A percentile compares a stretch with the other conserved stretches of the same genome.
Conservation (phyloP, 352 stramenopile genomes). For the Phytophthora sojae region DNA sequence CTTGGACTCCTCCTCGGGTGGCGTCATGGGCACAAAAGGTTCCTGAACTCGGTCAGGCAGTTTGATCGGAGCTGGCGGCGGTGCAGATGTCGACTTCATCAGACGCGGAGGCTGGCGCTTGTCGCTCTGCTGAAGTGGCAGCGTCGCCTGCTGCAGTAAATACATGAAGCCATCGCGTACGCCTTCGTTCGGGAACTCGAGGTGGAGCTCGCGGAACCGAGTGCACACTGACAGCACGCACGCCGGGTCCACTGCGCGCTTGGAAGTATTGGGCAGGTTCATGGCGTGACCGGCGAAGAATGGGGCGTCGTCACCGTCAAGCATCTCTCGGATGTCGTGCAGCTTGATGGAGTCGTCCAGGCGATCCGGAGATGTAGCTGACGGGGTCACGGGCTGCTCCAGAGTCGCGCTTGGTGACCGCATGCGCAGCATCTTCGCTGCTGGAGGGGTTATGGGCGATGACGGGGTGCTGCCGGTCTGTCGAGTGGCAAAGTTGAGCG, state of each 20-base stretch:
- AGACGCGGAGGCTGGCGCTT: constrained; percentile 24
- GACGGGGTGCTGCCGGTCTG: constrained; percentile 46
- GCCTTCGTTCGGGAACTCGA: constrained; percentile 76
- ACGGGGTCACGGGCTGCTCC: constrained; percentile 22
- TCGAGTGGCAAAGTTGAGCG: constrained; percentile 54
- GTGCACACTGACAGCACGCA: constrained; percentile 72
- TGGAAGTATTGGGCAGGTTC: constrained; percentile 54
- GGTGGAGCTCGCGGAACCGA: constrained; percentile 69
- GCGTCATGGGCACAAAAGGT: constrained; percentile 25
- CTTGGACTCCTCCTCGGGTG: constrained; percentile 22
- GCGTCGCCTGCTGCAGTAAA: constrained; percentile 69
- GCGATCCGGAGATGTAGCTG: constrained; percentile 33
- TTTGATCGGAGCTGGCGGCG: constrained; percentile 18
- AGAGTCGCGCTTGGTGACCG: constrained; percentile 14
- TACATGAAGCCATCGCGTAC: constrained; percentile 73
- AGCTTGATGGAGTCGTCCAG: constrained; percentile 72
- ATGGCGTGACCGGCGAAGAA: constrained; percentile 67
- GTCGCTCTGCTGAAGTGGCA: constrained; percentile 47
- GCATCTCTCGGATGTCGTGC: constrained; percentile 61
- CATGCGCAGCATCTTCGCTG: constrained; percentile 23
- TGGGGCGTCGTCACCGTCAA: constrained; percentile 48
- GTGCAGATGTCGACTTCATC: constrained; percentile 23
- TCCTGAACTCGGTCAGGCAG: constrained; percentile 7
- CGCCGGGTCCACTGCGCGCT: constrained; percentile 59
- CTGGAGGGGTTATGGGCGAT: constrained; percentile 31